Conservation (phyloP, 768 basidiomycete species). For the Symmetrospora coprosmae region DNA sequence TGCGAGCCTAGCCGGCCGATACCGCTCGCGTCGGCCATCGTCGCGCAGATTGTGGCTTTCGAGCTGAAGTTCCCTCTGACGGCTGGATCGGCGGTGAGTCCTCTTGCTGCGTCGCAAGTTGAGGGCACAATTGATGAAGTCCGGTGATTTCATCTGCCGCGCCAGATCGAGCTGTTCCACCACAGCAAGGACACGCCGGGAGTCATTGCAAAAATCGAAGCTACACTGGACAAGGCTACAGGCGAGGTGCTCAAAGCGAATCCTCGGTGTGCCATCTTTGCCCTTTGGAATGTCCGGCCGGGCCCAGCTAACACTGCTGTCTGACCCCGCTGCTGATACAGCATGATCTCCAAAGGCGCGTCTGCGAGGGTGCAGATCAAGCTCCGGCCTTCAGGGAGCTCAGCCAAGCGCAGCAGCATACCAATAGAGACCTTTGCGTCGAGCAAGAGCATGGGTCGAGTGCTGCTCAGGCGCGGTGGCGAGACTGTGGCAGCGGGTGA, state of each 20-base stretch:
- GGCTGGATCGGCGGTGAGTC: slow-evolving; percentile 60
- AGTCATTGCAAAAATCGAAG: slow-evolving; percentile 63
- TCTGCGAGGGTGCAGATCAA: slow-evolving; percentile 78
- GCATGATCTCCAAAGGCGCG: slow-evolving; percentile 67
- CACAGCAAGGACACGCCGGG: slow-evolving; percentile 88
- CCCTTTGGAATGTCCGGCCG: too few species aligned
- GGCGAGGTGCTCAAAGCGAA: slow-evolving; percentile 60
- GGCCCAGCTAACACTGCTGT: background rate
- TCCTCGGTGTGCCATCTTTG: slow-evolving; percentile 52
- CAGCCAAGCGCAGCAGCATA: slow-evolving; percentile 46
- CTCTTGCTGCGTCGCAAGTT: background rate
- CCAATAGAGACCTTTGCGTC: slow-evolving; percentile 70
- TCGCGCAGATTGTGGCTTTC: slow-evolving; percentile 80
- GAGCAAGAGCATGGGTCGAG: slow-evolving; percentile 93
- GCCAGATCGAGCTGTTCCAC: slow-evolving; percentile 79
- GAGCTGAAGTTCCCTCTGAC: slow-evolving; percentile 82
- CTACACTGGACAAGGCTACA: slow-evolving; percentile 60
- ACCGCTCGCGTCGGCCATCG: slow-evolving; percentile 61
- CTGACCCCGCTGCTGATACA: slow-evolving; percentile 33
- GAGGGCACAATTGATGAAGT: too few species aligned
- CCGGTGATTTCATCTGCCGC: background rate
- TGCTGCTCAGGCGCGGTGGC: slow-evolving; percentile 71
- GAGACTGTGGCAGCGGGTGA: slow-evolving; percentile 83
- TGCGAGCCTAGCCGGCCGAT: slow-evolving; percentile 61
- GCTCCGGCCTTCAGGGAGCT: slow-evolving; percentile 44